phyloP scores from a whole-genome alignment of 345 rosid species.

The Cardamine chenopodiifolia region DNA sequence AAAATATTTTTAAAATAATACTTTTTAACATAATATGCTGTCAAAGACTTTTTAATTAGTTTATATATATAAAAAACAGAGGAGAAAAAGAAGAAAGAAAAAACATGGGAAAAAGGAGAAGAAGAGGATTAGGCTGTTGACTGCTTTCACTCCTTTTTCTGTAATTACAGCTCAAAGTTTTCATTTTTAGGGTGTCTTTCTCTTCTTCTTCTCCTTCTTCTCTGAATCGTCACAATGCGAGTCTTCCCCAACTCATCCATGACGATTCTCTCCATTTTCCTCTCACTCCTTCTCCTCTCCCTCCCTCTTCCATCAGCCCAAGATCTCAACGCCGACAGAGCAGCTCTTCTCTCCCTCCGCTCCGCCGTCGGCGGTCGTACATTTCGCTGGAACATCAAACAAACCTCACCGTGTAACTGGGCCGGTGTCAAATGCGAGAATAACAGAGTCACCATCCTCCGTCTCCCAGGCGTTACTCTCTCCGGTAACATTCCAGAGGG shows the following conservation, averaged over 20 bases:
- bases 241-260: slow-evolving; percentile 14
- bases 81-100: too few species aligned
- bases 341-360: slow-evolving; percentile 39
- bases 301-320: slow-evolving; percentile 36
- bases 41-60: too few species aligned
- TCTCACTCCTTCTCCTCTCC: slow-evolving; percentile 25
- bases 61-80: too few species aligned
- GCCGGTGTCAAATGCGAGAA: slow-evolving; percentile 41
- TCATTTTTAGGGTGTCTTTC: slow-evolving; percentile 8
- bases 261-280: slow-evolving; percentile 35
- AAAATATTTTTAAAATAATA: too few species aligned
- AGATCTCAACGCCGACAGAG: slow-evolving; percentile 43
- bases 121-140: slow-evolving; percentile 43
- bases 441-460: slow-evolving; percentile 49
- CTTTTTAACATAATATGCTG: too few species aligned
- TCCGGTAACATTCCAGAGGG: slow-evolving; percentile 64
- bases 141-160: slow-evolving; percentile 25
- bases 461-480: slow-evolving; percentile 80
- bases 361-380: slow-evolving; percentile 42
- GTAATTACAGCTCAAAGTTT: background rate
- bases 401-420: slow-evolving; percentile 39
- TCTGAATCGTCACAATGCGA: slow-evolving; percentile 21
- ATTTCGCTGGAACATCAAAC: slow-evolving; percentile 34
- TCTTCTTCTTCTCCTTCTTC: background rate
- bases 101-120: slow-evolving; percentile 9